These are phyloP conservation scores for Lactarius deliciosus DNA, from an alignment of 768 basidiomycete species.

Conservation along the genomic window DNA sequence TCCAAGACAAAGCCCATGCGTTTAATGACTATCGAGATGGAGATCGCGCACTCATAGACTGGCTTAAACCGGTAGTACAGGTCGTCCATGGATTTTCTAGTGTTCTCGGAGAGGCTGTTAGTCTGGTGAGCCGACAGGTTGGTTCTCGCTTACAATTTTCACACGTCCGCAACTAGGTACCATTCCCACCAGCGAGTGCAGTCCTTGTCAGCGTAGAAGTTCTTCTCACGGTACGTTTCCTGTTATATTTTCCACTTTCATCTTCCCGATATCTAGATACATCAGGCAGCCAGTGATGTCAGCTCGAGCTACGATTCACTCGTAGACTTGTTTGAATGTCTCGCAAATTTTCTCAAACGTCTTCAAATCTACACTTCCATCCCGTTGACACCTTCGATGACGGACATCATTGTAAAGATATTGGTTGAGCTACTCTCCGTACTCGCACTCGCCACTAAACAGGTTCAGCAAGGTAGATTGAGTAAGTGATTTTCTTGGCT, in stretches of 20 bases:
- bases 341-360: neutral
- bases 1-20: neutral
- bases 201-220: neutral
- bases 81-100: slow-evolving; percentile 3
- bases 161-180: neutral
- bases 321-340: neutral
- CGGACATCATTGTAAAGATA: neutral
- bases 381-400: neutral
- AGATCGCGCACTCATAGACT: neutral
- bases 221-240: neutral
- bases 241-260: neutral
- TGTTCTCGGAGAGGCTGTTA: neutral
- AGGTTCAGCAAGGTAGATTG: neutral
- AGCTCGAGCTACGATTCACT: slow-evolving; percentile 2
- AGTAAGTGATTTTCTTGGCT: neutral
- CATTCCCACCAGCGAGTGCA: neutral
- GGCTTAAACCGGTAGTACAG: neutral
- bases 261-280: neutral
- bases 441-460: neutral
- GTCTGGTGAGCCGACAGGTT: neutral
- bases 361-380: neutral
- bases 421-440: neutral
- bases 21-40: slow-evolving; percentile 11
- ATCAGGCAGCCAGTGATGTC: neutral
- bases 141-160: neutral